These are phyloP conservation scores for Aspergillus fischeri DNA, from an alignment of 2,329 filamentous ascomycete genomes.

Conservation along the genomic window DNA sequence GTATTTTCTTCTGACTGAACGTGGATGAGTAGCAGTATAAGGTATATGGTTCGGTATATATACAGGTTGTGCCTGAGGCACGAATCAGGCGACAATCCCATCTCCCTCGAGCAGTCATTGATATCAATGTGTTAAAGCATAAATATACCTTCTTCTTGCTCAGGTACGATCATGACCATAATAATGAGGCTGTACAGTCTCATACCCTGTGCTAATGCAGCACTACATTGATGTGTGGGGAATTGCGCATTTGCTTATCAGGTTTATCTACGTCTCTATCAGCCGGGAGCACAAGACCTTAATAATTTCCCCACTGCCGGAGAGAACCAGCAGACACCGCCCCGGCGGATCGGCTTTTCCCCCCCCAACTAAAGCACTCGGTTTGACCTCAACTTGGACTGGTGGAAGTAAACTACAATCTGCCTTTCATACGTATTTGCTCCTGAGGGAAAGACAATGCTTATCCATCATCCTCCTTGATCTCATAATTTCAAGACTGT, in stretches of 20 bases:
- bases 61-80: not conserved
- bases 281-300: not conserved
- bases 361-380: not conserved
- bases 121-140: not conserved
- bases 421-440: not conserved
- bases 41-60: not conserved
- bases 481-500: constrained; percentile 9
- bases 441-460: constrained; percentile 16
- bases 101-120: not conserved
- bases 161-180: not conserved
- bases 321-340: not conserved
- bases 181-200: not conserved
- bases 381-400: not conserved
- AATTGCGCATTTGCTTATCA: not conserved
- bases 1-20: not conserved
- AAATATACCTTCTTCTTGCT: no score
- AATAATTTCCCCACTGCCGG: not conserved
- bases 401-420: not conserved
- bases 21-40: not conserved
- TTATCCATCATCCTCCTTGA: constrained; percentile 22
- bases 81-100: not conserved
- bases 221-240: not conserved
- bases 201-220: not conserved
- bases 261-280: no score
- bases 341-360: not conserved